These are phyloP conservation scores for Sporormia fimetaria DNA, from an alignment of 495 filamentous ascomycete genomes.

Conservation along the genomic window DNA sequence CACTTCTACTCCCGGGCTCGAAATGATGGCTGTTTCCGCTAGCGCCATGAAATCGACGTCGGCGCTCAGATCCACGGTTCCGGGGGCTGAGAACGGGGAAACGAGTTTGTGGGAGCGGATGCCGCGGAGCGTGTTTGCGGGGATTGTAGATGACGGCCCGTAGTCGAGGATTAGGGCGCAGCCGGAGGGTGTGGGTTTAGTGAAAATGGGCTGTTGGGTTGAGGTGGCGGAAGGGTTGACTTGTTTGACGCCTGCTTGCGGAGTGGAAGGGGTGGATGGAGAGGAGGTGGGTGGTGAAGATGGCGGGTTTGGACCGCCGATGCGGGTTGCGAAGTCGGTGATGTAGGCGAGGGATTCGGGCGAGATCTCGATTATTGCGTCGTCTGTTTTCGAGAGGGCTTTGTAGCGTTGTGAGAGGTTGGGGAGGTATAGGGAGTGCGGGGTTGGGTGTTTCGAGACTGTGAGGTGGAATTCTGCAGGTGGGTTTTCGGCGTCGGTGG, in stretches of 20 bases:
- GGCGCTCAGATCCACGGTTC: slow-evolving; percentile 71
- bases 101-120: slow-evolving; percentile 63
- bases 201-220: slow-evolving; percentile 19
- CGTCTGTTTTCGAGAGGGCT: slow-evolving; percentile 50
- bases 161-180: slow-evolving; percentile 92
- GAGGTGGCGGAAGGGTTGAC: slow-evolving; percentile 4
- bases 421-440: slow-evolving; percentile 74
- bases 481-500: slow-evolving; percentile 37
- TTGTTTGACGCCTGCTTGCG: no score
- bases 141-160: slow-evolving; percentile 66
- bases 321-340: slow-evolving; percentile 67
- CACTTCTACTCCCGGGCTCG: slow-evolving; percentile 71
- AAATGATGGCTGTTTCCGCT: slow-evolving; percentile 64
- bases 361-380: slow-evolving; percentile 72
- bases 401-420: slow-evolving; percentile 71
- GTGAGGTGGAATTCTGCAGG: slow-evolving; percentile 75
- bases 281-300: slow-evolving; percentile 41
- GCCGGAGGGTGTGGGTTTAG: slow-evolving; percentile 51
- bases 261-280: slow-evolving; percentile 32
- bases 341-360: slow-evolving; percentile 72
- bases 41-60: slow-evolving; percentile 86
- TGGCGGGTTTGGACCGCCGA: slow-evolving; percentile 52
- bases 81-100: slow-evolving; percentile 64
- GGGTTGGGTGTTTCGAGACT: slow-evolving; percentile 58
- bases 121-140: slow-evolving; percentile 75